phyloP scores from a whole-genome alignment of 2,329 filamentous ascomycete genomes.

The Aspergillus jensenii region DNA sequence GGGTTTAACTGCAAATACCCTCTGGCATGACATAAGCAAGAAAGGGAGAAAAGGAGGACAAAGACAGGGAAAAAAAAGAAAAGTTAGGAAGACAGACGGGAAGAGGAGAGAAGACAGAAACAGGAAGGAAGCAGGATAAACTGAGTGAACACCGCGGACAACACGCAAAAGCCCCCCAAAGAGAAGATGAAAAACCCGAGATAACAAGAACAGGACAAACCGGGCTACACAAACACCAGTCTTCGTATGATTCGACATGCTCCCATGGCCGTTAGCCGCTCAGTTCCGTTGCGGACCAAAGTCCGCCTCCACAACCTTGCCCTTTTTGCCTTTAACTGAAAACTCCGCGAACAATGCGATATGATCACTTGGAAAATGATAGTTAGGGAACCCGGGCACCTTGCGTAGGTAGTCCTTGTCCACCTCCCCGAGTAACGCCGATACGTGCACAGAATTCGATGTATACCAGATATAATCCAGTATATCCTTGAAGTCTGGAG shows the following conservation, averaged over 20 bases:
- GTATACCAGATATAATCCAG: conserved; percentile 99
- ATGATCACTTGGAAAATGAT: conserved; percentile 92
- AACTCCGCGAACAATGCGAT: conserved; percentile 88
- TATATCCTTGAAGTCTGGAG: conserved; percentile 84
- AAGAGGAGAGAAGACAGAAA: conserved; percentile 19
- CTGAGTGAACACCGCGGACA: conserved; percentile 26
- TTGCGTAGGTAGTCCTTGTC: conserved; percentile 81
- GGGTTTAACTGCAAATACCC: conserved; percentile 5
- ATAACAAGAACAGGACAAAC: conserved; percentile 36
- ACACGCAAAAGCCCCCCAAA: conserved; percentile 29
- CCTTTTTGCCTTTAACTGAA: conserved; percentile 82
- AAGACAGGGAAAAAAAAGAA: not conserved
- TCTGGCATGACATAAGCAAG: not conserved
- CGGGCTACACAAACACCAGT: conserved; percentile 39
- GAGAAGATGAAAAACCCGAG: conserved; percentile 30
- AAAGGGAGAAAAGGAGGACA: not conserved
- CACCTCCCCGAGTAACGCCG: conserved; percentile 79
- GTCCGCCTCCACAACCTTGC: conserved; percentile 66
- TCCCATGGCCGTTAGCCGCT: conserved; percentile 20
- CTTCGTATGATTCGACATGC: conserved; percentile 39
- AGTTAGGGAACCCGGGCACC: conserved; percentile 89
- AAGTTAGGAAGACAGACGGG: conserved; percentile 20
- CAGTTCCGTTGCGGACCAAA: conserved; percentile 54
- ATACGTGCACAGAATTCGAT: conserved; percentile 81
- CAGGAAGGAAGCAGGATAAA: conserved; percentile 17